Percentiles rank a stretch among this genome's conserved stretches.
phyloP scores from a whole-genome alignment of 176 grass and related monocot species.

The Aegilops umbellulata region DNA sequence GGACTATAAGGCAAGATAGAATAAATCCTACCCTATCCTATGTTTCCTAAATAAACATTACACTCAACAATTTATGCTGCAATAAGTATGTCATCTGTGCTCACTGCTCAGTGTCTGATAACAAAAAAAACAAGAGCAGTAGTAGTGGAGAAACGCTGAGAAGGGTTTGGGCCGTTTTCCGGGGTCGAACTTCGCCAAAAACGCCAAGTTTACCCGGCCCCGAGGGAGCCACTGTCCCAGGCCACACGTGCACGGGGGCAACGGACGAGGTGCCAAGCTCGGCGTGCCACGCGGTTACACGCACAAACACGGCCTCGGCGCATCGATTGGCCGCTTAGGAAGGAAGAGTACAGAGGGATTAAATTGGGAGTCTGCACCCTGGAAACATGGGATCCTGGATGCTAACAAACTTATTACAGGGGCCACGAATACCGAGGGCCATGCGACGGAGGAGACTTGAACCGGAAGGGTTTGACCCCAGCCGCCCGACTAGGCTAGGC shows the following conservation, averaged over 20 bases:
- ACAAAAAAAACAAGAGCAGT: too few relatives aligned
- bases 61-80: too few relatives aligned
- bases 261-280: slow-evolving; percentile 9
- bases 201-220: slow-evolving; percentile 27
- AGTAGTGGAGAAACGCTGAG: too few relatives aligned
- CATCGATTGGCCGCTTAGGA: slow-evolving; percentile 39
- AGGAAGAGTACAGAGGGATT: slow-evolving; percentile 32
- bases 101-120: too few relatives aligned
- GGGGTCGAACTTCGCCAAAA: slow-evolving; percentile 3
- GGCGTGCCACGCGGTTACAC: slow-evolving; percentile 13
- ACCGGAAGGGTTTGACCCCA: slow-evolving; percentile 78
- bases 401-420: slow-evolving; percentile 49
- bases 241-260: slow-evolving; percentile 48
- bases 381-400: slow-evolving; percentile 74
- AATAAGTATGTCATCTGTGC: too few relatives aligned
- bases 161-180: not conserved
- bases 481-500: slow-evolving; percentile 10
- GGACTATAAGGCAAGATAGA: too few relatives aligned
- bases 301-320: slow-evolving; percentile 39
- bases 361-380: slow-evolving; percentile 60
- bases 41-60: too few relatives aligned
- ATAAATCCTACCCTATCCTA: too few relatives aligned
- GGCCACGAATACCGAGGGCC: slow-evolving; percentile 35
- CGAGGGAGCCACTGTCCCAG: slow-evolving; percentile 32
- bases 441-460: slow-evolving; percentile 67